Base-by-base conservation (phyloP, 495 filamentous ascomycete genomes). In the Acidiella bohemica region DNA sequence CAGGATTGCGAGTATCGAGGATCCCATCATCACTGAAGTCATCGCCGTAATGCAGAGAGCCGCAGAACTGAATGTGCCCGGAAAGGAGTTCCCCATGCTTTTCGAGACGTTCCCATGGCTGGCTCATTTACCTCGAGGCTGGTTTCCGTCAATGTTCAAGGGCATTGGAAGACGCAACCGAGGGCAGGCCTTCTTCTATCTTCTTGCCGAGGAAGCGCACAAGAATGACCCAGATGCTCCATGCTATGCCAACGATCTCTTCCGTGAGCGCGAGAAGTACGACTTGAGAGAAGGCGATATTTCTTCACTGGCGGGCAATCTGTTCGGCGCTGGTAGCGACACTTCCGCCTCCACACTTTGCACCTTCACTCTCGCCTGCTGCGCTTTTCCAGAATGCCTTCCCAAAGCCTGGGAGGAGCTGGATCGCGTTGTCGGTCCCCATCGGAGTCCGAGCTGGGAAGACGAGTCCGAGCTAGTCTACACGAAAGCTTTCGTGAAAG, bases 291-390 rank as follows among this genome's bases (percentile, higher is more conserved):
- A 52, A 14, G 32, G 56, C 26, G 62, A 66, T 17, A 63, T 65
- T 11, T 55, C 64, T 11, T 54, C 58, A 1, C 50, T 60, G 6
- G 38, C 53, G 3, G 57, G 57, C 14, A 60, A 60, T 32, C 61
- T 78, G 3, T 79, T 80, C 42, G 73, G 72, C 2, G 76, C 76
- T n/a, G 76, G 76, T 7, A 67, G 69, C 17, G 76, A 81, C 53
- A 81, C 76, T 5, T 60, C 58, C 2, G 46, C 37, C 26, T 55
- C 51, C 11, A 59, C 56, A 10, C 46, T 61, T 13, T 47, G 55
- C 39, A 59, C 58, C 6, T 58, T 58, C 29, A 40, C 54, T 1
- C 48, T 59, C n/a, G 58, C 58, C 9, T 57, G 55, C 38, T 49
- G 51, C 16, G 58, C 54, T 4, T 61, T 59, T 34, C 58, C 58